Percentiles rank a stretch among this genome's conserved stretches.
These are phyloP conservation scores for Asterochloris sp. DNA, from an alignment of 139 green algal genomes.

Conservation along the genomic window DNA sequence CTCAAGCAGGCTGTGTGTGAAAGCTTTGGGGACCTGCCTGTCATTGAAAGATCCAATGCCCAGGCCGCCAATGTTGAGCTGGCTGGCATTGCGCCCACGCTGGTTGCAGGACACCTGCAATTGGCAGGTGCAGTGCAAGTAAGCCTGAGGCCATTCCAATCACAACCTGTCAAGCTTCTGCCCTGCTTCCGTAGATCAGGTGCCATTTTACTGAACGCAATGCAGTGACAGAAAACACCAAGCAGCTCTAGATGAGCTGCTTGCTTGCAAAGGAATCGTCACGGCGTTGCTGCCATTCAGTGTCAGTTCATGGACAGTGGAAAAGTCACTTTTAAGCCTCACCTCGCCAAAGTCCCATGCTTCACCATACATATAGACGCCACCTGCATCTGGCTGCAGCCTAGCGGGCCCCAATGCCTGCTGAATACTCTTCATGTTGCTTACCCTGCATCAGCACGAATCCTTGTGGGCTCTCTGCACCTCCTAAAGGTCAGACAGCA, in stretches of 20 bases:
- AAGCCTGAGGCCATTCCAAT: no score
- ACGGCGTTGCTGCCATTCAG: background rate
- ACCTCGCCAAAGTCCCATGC: conserved; percentile 91
- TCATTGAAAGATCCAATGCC: conserved; percentile 88
- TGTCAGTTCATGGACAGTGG: background rate
- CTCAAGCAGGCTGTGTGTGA: no score
- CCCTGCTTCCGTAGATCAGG: background rate
- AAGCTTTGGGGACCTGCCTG: conserved; percentile 14
- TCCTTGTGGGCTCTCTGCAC: no score
- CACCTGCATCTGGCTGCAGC: conserved; percentile 58
- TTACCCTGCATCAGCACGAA: conserved; percentile 28
- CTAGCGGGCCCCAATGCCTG: conserved; percentile 49
- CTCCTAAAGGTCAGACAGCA: no score
- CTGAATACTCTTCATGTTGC: conserved; percentile 64
- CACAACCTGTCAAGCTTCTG: no score
- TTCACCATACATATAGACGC: conserved; percentile 88
- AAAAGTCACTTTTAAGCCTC: background rate
- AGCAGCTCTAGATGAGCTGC: background rate
- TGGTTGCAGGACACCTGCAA: conserved; percentile 58
- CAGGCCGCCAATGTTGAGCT: conserved; percentile 75
- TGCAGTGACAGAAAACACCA: background rate
- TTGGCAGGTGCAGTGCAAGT: no score
- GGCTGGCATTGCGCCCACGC: conserved; percentile 71
- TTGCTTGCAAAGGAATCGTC: background rate
- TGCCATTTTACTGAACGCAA: background rate